Conservation (phyloP, 78 protist species). For the Dictyostelium firmibasis region DNA sequence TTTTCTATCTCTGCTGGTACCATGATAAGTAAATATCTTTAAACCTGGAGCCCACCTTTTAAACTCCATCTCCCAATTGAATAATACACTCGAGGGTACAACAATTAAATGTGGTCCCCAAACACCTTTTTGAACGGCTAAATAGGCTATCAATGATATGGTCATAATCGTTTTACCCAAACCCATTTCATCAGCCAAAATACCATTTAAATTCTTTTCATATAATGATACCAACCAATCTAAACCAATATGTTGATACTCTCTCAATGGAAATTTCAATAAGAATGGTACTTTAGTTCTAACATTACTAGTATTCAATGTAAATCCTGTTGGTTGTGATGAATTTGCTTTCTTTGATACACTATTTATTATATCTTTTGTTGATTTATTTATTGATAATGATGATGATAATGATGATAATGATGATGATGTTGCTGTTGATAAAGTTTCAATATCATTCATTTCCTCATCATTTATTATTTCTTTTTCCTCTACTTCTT, state of each 20-base stretch:
- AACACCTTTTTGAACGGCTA: constrained; percentile 86
- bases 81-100: constrained; percentile 94
- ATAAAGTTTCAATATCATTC: neutral
- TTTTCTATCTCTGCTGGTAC: constrained; percentile 47
- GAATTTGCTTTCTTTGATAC: neutral
- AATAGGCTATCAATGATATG: constrained; percentile 94
- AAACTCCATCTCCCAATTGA: constrained; percentile 94
- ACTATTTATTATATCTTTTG: constrained; percentile 22
- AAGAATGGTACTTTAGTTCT: constrained; percentile 87
- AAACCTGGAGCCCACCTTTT: constrained; percentile 88
- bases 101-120: constrained; percentile 93
- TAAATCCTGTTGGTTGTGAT: constrained; percentile 88
- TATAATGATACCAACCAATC: constrained; percentile 94
- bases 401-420: no score
- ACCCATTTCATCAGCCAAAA: constrained; percentile 98
- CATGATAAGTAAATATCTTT: constrained; percentile 51
- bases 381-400: neutral
- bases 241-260: constrained; percentile 92
- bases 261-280: constrained; percentile 86
- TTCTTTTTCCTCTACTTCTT: neutral
- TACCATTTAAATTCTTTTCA: constrained; percentile 91
- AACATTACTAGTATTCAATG: constrained; percentile 83
- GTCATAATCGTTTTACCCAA: constrained; percentile 97
- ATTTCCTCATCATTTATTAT: neutral
- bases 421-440: neutral